A percentile compares a stretch with the other conserved stretches of the same genome.
These are phyloP conservation scores for Ricinus communis DNA, from an alignment of 345 rosid species.

Conservation along the genomic window DNA sequence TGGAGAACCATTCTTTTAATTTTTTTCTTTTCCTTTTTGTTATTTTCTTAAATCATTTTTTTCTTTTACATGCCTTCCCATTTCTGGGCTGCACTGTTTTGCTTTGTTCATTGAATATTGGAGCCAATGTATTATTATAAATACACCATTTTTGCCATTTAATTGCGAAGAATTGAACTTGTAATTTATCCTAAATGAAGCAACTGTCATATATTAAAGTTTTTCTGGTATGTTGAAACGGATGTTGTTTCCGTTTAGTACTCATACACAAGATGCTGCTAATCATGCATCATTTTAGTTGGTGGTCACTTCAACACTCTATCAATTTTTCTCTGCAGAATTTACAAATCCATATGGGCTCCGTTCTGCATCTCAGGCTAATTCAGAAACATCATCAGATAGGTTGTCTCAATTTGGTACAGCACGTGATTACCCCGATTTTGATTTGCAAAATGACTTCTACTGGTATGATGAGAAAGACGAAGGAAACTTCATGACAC, in stretches of 20 bases:
- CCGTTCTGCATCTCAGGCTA: constrained; percentile 48
- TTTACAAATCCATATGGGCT: constrained; percentile 90
- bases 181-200: too few relatives aligned
- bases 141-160: too few relatives aligned
- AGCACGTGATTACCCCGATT: constrained; percentile 71
- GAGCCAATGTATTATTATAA: too few relatives aligned
- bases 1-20: too few relatives aligned
- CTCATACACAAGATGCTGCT: not conserved
- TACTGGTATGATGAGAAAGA: constrained; percentile 58
- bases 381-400: constrained; percentile 67
- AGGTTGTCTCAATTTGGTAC: constrained; percentile 82
- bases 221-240: not conserved
- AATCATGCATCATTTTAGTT: not conserved
- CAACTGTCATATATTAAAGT: too few relatives aligned
- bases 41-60: too few relatives aligned
- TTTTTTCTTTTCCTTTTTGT: too few relatives aligned
- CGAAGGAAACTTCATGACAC: constrained; percentile 71
- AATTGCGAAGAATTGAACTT: too few relatives aligned
- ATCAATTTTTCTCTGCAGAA: constrained; percentile 42
- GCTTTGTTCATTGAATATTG: too few relatives aligned
- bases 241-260: not conserved
- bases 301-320: not conserved
- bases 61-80: too few relatives aligned
- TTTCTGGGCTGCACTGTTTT: too few relatives aligned
- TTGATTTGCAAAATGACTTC: constrained; percentile 60